These are phyloP conservation scores for Maudiozyma bulderi DNA, from an alignment of 805 yeast genomes.

Conservation along the genomic window DNA sequence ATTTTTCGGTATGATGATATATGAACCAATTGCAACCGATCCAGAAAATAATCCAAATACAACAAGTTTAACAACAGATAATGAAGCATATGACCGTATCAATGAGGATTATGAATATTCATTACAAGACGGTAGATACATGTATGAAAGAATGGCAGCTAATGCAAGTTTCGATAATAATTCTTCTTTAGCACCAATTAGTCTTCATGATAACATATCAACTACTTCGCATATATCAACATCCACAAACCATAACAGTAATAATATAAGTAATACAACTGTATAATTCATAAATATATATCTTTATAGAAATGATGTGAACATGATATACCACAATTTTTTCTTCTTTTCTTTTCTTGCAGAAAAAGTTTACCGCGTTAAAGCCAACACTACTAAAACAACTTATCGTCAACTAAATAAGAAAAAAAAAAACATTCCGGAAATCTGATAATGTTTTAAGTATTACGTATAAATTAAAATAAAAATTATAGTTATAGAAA, in stretches of 20 bases:
- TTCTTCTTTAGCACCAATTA: neutral
- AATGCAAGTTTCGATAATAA: slow-evolving; percentile 9
- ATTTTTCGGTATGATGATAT: slow-evolving; percentile 26
- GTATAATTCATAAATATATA: neutral
- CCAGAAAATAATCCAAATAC: neutral
- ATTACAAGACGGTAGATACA: slow-evolving; percentile 26
- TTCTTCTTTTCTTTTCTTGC: too few species aligned
- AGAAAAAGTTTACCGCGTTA: too few species aligned
- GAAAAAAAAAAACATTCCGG: too few species aligned
- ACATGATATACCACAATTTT: too few species aligned
- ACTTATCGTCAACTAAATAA: too few species aligned
- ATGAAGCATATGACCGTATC: slow-evolving; percentile 17
- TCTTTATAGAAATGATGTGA: too few species aligned
- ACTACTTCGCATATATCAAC: neutral
- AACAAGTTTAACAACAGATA: neutral
- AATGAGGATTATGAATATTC: slow-evolving; percentile 36
- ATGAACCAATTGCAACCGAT: slow-evolving; percentile 15
- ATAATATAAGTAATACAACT: neutral
- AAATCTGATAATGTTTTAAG: too few species aligned
- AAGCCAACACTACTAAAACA: too few species aligned
- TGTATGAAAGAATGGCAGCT: slow-evolving; percentile 26
- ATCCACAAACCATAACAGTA: neutral
- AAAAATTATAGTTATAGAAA: too few species aligned
- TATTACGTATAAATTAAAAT: too few species aligned
- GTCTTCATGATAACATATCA: neutral